Conservation (phyloP, 2,329 filamentous ascomycete genomes). For the Pestalotiopsis fici region DNA sequence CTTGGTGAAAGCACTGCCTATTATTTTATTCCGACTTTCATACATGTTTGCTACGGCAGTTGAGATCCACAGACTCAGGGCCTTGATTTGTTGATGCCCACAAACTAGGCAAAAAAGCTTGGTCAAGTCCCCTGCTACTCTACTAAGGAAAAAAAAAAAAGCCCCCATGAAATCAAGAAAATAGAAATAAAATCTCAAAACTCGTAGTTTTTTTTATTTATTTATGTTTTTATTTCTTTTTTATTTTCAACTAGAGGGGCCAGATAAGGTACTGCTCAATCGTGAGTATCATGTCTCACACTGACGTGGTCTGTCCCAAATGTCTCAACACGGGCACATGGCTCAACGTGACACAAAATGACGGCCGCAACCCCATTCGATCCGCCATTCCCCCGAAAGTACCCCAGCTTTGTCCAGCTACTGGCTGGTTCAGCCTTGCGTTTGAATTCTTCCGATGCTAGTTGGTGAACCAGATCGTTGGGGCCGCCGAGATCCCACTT, state of each 20-base stretch:
- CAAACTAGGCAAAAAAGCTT: too few relatives aligned
- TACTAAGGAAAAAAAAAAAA: too few relatives aligned
- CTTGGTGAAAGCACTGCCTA: neutral
- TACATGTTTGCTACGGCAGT: neutral
- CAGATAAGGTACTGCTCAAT: neutral
- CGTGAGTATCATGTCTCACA: neutral
- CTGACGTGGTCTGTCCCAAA: neutral
- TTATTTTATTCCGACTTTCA: neutral
- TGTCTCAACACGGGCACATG: conserved; percentile 1
- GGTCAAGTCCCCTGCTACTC: too few relatives aligned
- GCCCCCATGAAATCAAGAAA: neutral
- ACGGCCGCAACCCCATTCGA: neutral
- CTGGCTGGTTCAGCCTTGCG: neutral
- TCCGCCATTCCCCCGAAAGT: neutral
- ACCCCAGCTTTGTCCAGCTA: neutral
- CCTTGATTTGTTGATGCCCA: too few relatives aligned
- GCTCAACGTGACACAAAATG: conserved; percentile 1
- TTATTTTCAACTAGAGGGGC: neutral
- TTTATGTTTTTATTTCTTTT: neutral
- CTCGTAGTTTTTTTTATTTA: neutral
- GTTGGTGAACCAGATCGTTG: neutral
- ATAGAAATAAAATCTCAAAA: neutral
- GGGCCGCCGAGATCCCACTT: neutral
- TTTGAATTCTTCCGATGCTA: neutral
- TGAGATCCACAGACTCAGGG: too few relatives aligned